These are phyloP conservation scores for Zymoseptoria crescenta DNA, from an alignment of 2,329 filamentous ascomycete genomes.

Conservation along the genomic window DNA sequence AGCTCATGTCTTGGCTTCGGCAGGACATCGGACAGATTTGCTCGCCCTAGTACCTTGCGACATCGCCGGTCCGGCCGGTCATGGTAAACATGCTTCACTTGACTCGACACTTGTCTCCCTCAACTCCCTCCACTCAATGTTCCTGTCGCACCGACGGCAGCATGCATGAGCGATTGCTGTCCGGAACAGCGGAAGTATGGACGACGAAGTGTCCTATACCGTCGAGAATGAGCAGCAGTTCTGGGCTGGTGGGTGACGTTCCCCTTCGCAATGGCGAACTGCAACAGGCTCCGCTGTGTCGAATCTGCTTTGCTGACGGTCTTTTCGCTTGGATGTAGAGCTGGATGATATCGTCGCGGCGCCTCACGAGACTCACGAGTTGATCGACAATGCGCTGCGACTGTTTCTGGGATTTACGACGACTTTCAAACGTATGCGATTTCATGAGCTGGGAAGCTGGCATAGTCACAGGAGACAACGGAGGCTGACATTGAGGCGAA, in stretches of 20 bases:
- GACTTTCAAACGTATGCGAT: conserved; percentile 53
- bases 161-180: neutral
- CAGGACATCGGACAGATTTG: neutral
- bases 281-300: neutral
- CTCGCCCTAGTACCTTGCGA: neutral
- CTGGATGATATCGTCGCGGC: conserved; percentile 58
- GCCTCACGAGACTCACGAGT: conserved; percentile 52
- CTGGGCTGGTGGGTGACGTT: conserved; percentile 66
- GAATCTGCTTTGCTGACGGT: conserved; percentile 7
- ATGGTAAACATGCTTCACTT: neutral
- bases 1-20: neutral
- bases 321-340: conserved; percentile 39
- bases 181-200: conserved; percentile 38
- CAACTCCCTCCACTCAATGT: neutral
- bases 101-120: neutral
- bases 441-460: neutral
- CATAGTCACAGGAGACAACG: neutral
- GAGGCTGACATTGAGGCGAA: conserved; percentile 24
- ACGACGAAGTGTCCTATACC: conserved; percentile 57
- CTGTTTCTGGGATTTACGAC: conserved; percentile 74
- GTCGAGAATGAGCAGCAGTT: conserved; percentile 78
- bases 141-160: neutral
- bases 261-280: neutral
- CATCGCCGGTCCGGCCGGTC: neutral
- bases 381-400: conserved; percentile 79